Conservation (phyloP, 352 stramenopile genomes). For the Phytophthora cryptogea region DNA sequence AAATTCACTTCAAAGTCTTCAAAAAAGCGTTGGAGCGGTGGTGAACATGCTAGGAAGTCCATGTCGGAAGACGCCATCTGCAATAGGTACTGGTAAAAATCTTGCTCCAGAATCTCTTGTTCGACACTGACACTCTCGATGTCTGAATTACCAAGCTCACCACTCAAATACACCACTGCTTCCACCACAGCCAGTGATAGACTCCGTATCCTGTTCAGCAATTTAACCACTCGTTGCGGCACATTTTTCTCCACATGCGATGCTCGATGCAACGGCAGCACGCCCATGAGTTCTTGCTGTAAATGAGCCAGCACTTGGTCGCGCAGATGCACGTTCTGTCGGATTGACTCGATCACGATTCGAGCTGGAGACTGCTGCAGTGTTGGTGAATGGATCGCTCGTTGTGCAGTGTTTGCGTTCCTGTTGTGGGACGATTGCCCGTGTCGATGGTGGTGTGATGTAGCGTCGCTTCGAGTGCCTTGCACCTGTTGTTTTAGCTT, state of each 20-base stretch:
- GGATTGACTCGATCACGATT: slow-evolving; percentile 55
- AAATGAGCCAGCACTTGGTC: slow-evolving; percentile 51
- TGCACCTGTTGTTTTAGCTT: slow-evolving; percentile 70
- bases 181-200: slow-evolving; percentile 69
- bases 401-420: slow-evolving; percentile 1
- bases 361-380: slow-evolving; percentile 18
- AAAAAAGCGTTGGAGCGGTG: slow-evolving; percentile 43
- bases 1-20: slow-evolving; percentile 51
- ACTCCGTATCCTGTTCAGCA: slow-evolving; percentile 64
- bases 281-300: slow-evolving; percentile 40
- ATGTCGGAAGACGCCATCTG: slow-evolving; percentile 53
- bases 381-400: slow-evolving; percentile 2
- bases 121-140: slow-evolving; percentile 9
- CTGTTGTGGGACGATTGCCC: neutral
- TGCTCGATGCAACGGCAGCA: slow-evolving; percentile 25
- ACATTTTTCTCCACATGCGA: slow-evolving; percentile 33
- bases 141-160: slow-evolving; percentile 23
- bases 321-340: slow-evolving; percentile 51
- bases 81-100: slow-evolving; percentile 53
- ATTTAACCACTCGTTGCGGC: slow-evolving; percentile 41
- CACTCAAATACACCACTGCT: slow-evolving; percentile 59
- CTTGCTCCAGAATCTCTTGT: slow-evolving; percentile 40
- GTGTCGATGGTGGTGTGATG: slow-evolving; percentile 6
- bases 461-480: slow-evolving; percentile 34
- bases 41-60: slow-evolving; percentile 47